Conservation (phyloP, 768 basidiomycete genomes). For the Sporobolomyces phaffii region DNA sequence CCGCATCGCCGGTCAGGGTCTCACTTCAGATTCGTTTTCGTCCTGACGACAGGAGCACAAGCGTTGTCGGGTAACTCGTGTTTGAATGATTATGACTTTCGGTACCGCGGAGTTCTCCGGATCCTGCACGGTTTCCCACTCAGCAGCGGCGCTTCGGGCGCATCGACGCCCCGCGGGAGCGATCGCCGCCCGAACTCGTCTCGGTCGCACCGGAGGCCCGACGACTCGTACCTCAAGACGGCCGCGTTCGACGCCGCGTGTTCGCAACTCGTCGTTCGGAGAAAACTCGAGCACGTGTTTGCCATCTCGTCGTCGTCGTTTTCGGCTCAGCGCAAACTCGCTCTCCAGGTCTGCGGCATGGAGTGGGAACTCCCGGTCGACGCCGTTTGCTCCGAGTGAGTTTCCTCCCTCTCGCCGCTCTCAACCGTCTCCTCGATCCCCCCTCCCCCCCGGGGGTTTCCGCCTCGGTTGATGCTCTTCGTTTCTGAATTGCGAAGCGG, state of each 20-base stretch:
- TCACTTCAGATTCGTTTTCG: neutral
- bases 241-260: constrained; percentile 29
- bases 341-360: constrained; percentile 26
- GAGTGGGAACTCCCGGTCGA: constrained; percentile 36
- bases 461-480: too few relatives aligned
- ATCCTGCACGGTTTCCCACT: constrained; percentile 38
- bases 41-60: constrained; percentile 19
- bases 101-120: constrained; percentile 37
- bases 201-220: constrained; percentile 20
- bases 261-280: constrained; percentile 15
- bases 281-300: constrained; percentile 17
- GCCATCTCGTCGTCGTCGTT: constrained; percentile 22
- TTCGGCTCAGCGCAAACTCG: constrained; percentile 29
- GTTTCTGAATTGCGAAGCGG: too few relatives aligned
- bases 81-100: constrained; percentile 38
- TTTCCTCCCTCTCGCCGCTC: neutral
- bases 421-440: too few relatives aligned
- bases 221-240: constrained; percentile 26
- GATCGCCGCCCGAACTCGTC: constrained; percentile 16
- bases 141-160: neutral
- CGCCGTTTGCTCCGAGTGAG: constrained; percentile 20
- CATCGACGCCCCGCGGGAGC: constrained; percentile 16
- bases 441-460: too few relatives aligned
- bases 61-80: constrained; percentile 27
- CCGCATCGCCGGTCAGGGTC: neutral